These are phyloP conservation scores for Leishmania arabica DNA, from an alignment of 208 protist genomes.

Conservation along the genomic window DNA sequence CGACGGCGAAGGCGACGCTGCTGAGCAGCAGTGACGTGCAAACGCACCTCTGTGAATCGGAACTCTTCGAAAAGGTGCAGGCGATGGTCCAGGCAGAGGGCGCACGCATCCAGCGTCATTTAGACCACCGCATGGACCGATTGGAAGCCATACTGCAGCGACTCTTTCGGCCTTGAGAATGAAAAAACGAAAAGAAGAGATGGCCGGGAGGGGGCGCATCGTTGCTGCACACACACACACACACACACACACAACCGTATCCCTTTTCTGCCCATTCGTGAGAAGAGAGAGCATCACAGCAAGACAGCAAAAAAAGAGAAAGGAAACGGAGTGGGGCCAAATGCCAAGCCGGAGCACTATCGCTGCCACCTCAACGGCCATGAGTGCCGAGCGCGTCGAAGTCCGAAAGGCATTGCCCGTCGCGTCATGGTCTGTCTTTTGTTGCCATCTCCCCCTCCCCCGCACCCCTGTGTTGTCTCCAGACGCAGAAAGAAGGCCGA, in stretches of 20 bases:
- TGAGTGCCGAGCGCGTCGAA: background rate
- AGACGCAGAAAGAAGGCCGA: background rate
- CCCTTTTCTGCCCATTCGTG: background rate
- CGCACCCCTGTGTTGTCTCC: background rate
- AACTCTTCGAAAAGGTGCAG: conserved; percentile 9
- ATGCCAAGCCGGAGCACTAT: background rate
- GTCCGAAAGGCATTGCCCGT: background rate
- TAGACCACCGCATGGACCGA: conserved; percentile 24
- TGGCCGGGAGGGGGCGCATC: background rate
- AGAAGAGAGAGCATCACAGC: background rate
- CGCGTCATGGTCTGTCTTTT: background rate
- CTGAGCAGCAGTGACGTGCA: background rate
- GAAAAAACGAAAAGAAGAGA: background rate
- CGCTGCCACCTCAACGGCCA: background rate
- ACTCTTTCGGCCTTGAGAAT: background rate
- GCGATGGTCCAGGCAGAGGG: conserved; percentile 19
- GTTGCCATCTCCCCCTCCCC: too few species aligned
- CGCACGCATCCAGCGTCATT: conserved; percentile 17
- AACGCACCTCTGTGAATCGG: background rate
- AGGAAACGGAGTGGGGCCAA: background rate
- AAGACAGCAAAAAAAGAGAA: background rate
- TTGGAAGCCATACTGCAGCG: conserved; percentile 19
- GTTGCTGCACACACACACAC: background rate
- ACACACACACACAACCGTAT: too few species aligned
- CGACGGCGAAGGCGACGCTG: too few species aligned